Evolutionary conservation across 768 basidiomycete genomes (phyloP).

Genomic region (Boletales sp.): DNA sequence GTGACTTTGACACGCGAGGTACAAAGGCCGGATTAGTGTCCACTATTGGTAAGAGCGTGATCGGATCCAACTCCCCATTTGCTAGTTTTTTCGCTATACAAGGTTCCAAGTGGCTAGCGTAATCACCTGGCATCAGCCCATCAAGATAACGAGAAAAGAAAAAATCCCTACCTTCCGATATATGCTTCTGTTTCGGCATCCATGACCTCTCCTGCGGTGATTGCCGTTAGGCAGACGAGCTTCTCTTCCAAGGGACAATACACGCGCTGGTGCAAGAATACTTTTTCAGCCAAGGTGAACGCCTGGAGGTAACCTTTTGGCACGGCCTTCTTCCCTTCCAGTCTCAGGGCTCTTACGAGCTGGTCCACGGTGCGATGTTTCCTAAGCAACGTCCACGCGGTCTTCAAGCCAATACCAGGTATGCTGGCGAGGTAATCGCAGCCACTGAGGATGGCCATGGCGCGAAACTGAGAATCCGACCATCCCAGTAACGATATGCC

Average conservation of each 20-base stretch:
- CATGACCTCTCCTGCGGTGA: constrained; percentile 51
- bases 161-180: constrained; percentile 54
- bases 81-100: constrained; percentile 64
- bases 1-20: constrained; percentile 50
- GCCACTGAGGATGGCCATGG: constrained; percentile 91
- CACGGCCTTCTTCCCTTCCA: constrained; percentile 83
- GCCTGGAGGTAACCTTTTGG: constrained; percentile 71
- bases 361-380: constrained; percentile 87
- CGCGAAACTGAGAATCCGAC: constrained; percentile 86
- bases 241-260: constrained; percentile 68
- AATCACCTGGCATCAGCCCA: constrained; percentile 2
- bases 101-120: constrained; percentile 58
- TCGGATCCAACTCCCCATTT: constrained; percentile 66
- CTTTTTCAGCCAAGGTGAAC: constrained; percentile 83
- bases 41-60: constrained; percentile 61
- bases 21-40: constrained; percentile 73
- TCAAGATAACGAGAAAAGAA: constrained; percentile 2
- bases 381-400: constrained; percentile 75
- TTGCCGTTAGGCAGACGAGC: constrained; percentile 67
- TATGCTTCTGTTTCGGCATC: constrained; percentile 63
- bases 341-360: constrained; percentile 65
- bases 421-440: constrained; percentile 94
- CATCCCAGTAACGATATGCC: constrained; percentile 81
- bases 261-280: constrained; percentile 90
- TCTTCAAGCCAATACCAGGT: constrained; percentile 90